A percentile compares a stretch with the other conserved stretches of the same genome.
phyloP scores from a whole-genome alignment of 768 basidiomycete species.

The Scleroderma citrinum region DNA sequence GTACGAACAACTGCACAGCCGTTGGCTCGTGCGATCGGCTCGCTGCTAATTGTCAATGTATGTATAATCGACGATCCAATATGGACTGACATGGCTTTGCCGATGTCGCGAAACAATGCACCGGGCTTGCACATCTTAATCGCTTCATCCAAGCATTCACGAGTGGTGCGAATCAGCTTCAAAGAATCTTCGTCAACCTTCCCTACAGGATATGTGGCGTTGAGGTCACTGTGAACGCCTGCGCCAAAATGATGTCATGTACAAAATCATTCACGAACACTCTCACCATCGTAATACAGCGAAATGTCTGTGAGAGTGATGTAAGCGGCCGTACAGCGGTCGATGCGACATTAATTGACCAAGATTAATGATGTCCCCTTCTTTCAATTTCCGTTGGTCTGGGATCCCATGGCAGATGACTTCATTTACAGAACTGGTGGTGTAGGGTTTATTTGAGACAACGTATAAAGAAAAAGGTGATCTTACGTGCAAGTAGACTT shows the following conservation, averaged over 20 bases:
- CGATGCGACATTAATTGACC: conserved; percentile 39
- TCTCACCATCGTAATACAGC: conserved; percentile 68
- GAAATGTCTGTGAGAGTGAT: conserved; percentile 54
- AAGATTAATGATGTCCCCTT: conserved; percentile 96
- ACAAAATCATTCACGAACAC: conserved; percentile 1
- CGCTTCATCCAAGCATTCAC: conserved; percentile 79
- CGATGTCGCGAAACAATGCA: conserved; percentile 80
- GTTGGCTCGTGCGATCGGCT: conserved; percentile 76
- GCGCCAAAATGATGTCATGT: not conserved
- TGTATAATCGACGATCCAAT: conserved; percentile 7
- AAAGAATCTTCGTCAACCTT: conserved; percentile 76
- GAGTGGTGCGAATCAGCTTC: conserved; percentile 77
- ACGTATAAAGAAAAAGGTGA: conserved; percentile 1
- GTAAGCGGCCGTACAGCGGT: conserved; percentile 13
- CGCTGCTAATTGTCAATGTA: conserved; percentile 40
- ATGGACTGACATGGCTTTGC: conserved; percentile 68
- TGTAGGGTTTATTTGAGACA: conserved; percentile 1
- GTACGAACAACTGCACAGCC: conserved; percentile 89
- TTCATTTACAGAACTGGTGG: conserved; percentile 80
- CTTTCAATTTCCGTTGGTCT: conserved; percentile 72
- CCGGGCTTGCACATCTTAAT: conserved; percentile 95
- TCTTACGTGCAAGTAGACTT: conserved; percentile 96
- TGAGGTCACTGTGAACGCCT: conserved; percentile 92
- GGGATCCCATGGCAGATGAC: conserved; percentile 97
- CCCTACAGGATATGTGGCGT: conserved; percentile 90